phyloP scores from a whole-genome alignment of 2,329 filamentous ascomycete genomes.

The Alternaria incomplexa region DNA sequence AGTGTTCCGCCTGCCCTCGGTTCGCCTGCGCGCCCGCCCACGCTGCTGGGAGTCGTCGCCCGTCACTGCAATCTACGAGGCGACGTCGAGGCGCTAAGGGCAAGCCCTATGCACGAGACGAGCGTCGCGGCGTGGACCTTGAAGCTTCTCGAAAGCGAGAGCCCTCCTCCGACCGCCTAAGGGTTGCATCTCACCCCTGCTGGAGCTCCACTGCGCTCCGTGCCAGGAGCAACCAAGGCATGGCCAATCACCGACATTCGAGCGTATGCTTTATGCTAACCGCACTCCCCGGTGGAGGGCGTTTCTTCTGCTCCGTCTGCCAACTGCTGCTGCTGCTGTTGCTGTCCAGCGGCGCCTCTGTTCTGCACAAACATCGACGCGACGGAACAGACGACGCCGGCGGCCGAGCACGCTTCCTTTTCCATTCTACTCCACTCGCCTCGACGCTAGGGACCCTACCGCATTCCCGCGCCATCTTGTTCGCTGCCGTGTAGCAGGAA shows the following conservation, averaged over 20 bases:
- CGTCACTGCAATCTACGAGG: not conserved
- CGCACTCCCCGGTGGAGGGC: conserved; percentile 31
- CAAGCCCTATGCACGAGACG: conserved; percentile 15
- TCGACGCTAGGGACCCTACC: conserved; percentile 23
- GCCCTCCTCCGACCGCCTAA: conserved; percentile 25
- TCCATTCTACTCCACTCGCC: conserved; percentile 18
- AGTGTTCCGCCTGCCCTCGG: conserved; percentile 24
- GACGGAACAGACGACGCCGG: not conserved
- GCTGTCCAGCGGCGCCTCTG: conserved; percentile 17
- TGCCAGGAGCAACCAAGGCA: conserved; percentile 19
- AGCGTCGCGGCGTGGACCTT: conserved; percentile 7
- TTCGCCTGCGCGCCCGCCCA: conserved; percentile 28
- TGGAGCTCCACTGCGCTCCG: conserved; percentile 30
- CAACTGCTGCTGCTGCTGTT: conserved; percentile 13
- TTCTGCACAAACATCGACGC: conserved; percentile 1
- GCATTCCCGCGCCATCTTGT: conserved; percentile 22
- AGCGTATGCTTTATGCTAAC: conserved; percentile 40
- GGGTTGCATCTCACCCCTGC: conserved; percentile 35
- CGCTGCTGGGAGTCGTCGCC: conserved; percentile 20
- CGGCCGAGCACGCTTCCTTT: not conserved
- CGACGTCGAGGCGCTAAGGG: not conserved
- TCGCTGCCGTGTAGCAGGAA: conserved; percentile 40
- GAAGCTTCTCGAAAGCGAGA: conserved; percentile 9
- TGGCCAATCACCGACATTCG: conserved; percentile 34
- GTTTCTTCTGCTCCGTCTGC: conserved; percentile 26